Percentiles rank a stretch among this genome's conserved stretches.
Evolutionary conservation across 2,329 filamentous ascomycete species (phyloP).

Genomic region (Reticulascus tulasneorum): DNA sequence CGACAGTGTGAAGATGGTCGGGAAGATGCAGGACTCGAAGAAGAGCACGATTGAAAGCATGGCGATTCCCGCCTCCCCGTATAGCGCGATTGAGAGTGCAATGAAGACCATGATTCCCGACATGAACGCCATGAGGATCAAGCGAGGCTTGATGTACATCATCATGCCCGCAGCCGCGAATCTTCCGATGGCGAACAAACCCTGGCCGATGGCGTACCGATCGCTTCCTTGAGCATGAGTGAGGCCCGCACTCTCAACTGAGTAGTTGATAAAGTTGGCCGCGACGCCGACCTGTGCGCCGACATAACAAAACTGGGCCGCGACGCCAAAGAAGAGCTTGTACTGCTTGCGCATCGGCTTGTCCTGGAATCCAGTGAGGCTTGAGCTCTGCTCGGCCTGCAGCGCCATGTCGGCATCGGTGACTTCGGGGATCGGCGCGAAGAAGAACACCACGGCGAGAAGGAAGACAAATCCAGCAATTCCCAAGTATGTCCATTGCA

Average conservation of each 20-base stretch:
- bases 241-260: conserved; percentile 28
- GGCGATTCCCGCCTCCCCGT: conserved; percentile 46
- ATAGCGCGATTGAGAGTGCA: conserved; percentile 47
- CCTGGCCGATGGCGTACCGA: conserved; percentile 55
- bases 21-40: conserved; percentile 56
- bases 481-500: conserved; percentile 62
- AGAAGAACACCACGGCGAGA: conserved; percentile 55
- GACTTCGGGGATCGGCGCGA: conserved; percentile 46
- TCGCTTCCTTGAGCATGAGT: conserved; percentile 28
- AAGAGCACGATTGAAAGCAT: conserved; percentile 54
- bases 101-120: conserved; percentile 50
- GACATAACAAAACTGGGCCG: conserved; percentile 61
- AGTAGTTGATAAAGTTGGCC: conserved; percentile 51
- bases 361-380: conserved; percentile 31
- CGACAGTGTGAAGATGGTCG: conserved; percentile 52
- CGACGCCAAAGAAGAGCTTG: conserved; percentile 57
- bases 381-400: conserved; percentile 34
- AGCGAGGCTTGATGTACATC: conserved; percentile 52
- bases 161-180: conserved; percentile 56
- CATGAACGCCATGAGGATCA: conserved; percentile 51
- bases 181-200: conserved; percentile 54
- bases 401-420: conserved; percentile 61
- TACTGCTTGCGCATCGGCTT: conserved; percentile 53
- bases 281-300: conserved; percentile 54
- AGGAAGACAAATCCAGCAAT: conserved; percentile 57